Conservation (phyloP, 1,284 basidiomycete species). For the Trichosporon coremiiforme region DNA sequence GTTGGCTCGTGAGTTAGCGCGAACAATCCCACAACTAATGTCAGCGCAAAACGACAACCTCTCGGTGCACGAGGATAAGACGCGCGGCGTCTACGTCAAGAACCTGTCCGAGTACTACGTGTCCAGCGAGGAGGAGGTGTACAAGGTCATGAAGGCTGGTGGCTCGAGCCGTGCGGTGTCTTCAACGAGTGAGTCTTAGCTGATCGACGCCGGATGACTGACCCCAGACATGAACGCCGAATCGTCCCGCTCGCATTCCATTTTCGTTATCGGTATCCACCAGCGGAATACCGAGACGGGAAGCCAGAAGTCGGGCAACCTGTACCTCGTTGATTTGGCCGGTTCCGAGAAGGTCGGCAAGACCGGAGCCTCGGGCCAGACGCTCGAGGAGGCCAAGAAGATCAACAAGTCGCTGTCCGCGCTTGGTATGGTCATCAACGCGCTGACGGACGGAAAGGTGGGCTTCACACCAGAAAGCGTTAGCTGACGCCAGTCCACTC, state of each 20-base stretch:
- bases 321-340: slow-evolving; percentile 97
- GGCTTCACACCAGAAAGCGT: slow-evolving; percentile 30
- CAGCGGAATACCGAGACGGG: slow-evolving; percentile 96
- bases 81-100: slow-evolving; percentile 97
- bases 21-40: not conserved
- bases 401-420: slow-evolving; percentile 99
- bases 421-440: slow-evolving; percentile 99
- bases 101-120: slow-evolving; percentile 98
- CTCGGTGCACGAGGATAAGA: slow-evolving; percentile 98
- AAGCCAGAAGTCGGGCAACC: slow-evolving; percentile 91
- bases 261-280: slow-evolving; percentile 96
- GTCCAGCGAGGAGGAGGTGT: slow-evolving; percentile 92
- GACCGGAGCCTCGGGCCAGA: slow-evolving; percentile 98
- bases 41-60: slow-evolving; percentile 97
- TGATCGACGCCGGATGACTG: not conserved
- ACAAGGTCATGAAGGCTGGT: slow-evolving; percentile 98
- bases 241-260: slow-evolving; percentile 97
- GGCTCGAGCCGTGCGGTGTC: slow-evolving; percentile 88
- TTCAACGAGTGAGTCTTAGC: slow-evolving; percentile 75
- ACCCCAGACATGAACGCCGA: slow-evolving; percentile 99
- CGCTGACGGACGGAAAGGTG: slow-evolving; percentile 93
- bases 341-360: slow-evolving; percentile 99
- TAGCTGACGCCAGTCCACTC: slow-evolving; percentile 70
- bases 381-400: slow-evolving; percentile 99
- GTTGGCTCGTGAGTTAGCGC: slow-evolving; percentile 75